These are phyloP conservation scores for Flaveria floridana DNA, from an alignment of 140 eudicot genomes.

Conservation along the genomic window DNA sequence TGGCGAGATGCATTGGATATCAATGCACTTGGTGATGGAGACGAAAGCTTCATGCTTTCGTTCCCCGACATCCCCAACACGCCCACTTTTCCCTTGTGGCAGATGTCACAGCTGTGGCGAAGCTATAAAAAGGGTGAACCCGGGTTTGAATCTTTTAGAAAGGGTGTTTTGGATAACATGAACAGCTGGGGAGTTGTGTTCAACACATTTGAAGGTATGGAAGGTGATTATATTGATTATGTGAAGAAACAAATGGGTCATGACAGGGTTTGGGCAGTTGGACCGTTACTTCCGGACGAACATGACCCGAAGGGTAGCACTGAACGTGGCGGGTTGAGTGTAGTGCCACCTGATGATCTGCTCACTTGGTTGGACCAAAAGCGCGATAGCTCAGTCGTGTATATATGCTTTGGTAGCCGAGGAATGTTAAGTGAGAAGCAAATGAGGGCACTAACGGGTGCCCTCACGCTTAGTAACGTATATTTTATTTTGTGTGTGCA, in stretches of 20 bases:
- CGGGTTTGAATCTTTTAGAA: conserved; percentile 36
- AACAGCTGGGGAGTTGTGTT: conserved; percentile 49
- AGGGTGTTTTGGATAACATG: conserved; percentile 34
- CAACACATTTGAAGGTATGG: conserved; percentile 49
- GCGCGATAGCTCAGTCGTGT: conserved; percentile 36
- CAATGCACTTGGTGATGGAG: background rate
- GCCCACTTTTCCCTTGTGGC: conserved; percentile 58
- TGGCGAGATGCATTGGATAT: conserved; percentile 39
- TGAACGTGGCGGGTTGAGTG: conserved; percentile 40
- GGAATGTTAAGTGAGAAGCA: conserved; percentile 35
- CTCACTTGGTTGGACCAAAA: conserved; percentile 46
- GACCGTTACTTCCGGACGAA: conserved; percentile 46
- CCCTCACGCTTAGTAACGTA: conserved; percentile 43
- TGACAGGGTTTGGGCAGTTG: conserved; percentile 57
- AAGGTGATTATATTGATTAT: conserved; percentile 44
- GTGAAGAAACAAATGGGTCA: conserved; percentile 37
- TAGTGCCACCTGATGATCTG: conserved; percentile 22
- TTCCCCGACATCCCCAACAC: conserved; percentile 43
- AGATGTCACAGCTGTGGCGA: conserved; percentile 38
- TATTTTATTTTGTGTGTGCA: conserved; percentile 37
- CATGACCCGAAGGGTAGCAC: background rate
- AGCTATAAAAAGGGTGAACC: conserved; percentile 34
- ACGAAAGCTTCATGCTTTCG: conserved; percentile 19
- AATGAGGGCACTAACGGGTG: conserved; percentile 42
- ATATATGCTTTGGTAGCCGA: conserved; percentile 58